A percentile compares a stretch with the other conserved stretches of the same genome.
phyloP scores from a whole-genome alignment of 148 eudicot species.

The Simmondsia chinensis region DNA sequence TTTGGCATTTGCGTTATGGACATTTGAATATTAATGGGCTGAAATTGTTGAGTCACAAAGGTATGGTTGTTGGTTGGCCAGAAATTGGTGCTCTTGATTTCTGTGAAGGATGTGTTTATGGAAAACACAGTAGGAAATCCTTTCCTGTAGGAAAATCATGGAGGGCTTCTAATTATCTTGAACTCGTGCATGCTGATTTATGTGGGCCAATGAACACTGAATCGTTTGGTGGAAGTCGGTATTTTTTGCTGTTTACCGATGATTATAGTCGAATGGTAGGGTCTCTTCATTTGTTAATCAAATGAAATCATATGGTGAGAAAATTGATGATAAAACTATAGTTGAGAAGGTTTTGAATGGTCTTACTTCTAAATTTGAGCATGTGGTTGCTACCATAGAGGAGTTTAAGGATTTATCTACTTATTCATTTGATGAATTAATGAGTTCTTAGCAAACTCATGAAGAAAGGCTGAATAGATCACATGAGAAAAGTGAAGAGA shows the following conservation, averaged over 20 bases:
- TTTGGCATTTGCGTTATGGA: conserved; percentile 15
- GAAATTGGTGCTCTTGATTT: conserved; percentile 4
- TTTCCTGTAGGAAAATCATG: conserved; percentile 16
- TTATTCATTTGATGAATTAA: neutral
- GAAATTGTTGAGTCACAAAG: neutral
- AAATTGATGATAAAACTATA: conserved; percentile 1
- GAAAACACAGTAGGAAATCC: conserved; percentile 8
- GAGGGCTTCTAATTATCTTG: conserved; percentile 13
- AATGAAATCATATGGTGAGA: too few species aligned
- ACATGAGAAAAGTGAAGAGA: neutral
- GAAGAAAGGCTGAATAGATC: conserved; percentile 1
- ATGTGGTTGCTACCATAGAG: conserved; percentile 11
- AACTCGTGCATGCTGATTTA: conserved; percentile 10
- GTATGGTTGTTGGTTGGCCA: conserved; percentile 10
- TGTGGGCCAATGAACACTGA: too few species aligned
- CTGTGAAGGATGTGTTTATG: conserved; percentile 18
- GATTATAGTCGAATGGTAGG: conserved; percentile 5
- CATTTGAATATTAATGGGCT: too few species aligned
- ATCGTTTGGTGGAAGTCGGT: neutral
- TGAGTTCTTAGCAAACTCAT: conserved; percentile 8
- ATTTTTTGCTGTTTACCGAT: neutral
- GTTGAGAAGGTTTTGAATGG: conserved; percentile 5
- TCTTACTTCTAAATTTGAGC: conserved; percentile 4
- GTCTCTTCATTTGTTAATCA: conserved; percentile 1
- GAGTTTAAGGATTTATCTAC: conserved; percentile 5